A percentile compares a stretch with the other conserved stretches of the same genome.
Evolutionary conservation across 805 yeast genomes (phyloP).

Genomic region (Schwanniomyces yamadae): DNA sequence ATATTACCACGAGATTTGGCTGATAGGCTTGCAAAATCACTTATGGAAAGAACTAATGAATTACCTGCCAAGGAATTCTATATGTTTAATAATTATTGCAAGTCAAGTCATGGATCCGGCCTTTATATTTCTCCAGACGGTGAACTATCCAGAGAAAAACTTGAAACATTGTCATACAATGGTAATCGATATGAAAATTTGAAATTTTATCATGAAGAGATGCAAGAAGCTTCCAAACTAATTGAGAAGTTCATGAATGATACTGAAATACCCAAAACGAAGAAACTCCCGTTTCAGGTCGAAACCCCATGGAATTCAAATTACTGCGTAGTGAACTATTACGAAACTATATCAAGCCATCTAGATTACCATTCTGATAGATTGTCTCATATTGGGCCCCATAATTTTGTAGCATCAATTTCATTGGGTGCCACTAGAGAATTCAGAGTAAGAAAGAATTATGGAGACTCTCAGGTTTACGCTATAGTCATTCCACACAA

Average conservation of each 20-base stretch:
- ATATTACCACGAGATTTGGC: slow-evolving; percentile 55
- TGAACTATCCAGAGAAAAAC: slow-evolving; percentile 5
- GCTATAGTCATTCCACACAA: slow-evolving; percentile 70
- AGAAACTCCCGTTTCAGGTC: slow-evolving; percentile 37
- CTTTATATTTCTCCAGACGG: slow-evolving; percentile 11
- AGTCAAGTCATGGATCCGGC: slow-evolving; percentile 53
- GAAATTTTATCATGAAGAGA: slow-evolving; percentile 34
- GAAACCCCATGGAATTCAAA: slow-evolving; percentile 49
- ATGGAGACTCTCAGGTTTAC: slow-evolving; percentile 36
- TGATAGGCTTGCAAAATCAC: slow-evolving; percentile 38
- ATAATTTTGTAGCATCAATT: slow-evolving; percentile 63
- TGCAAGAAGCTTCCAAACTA: slow-evolving; percentile 40
- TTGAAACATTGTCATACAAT: slow-evolving; percentile 35
- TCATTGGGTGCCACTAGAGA: slow-evolving; percentile 70
- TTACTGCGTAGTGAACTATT: slow-evolving; percentile 56
- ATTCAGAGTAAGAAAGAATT: slow-evolving; percentile 53
- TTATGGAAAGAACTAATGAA: slow-evolving; percentile 38
- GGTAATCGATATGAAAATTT: slow-evolving; percentile 33
- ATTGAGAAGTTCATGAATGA: slow-evolving; percentile 39
- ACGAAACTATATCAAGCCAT: slow-evolving; percentile 47
- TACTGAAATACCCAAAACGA: slow-evolving; percentile 29
- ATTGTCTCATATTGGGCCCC: slow-evolving; percentile 69
- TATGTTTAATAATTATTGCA: slow-evolving; percentile 61
- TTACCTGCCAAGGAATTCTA: slow-evolving; percentile 51
- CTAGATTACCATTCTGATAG: slow-evolving; percentile 80